Evolutionary conservation across 306 rosid species (phyloP), one percentile per base, ranked within the genome.

Genomic region (Phaseolus lunatus): DNA sequence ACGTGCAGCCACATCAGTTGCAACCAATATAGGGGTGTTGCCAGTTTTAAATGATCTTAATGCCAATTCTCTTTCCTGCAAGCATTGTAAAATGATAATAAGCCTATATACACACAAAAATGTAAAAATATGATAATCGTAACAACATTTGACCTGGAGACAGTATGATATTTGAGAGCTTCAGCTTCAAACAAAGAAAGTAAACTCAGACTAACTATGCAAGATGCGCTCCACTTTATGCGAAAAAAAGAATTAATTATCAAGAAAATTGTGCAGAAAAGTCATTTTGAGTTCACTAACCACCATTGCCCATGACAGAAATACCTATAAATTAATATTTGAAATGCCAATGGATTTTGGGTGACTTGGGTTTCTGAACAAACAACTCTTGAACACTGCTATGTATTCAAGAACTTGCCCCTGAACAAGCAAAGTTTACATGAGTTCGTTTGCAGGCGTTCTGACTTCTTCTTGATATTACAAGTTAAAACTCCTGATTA

Each of bases 1-100:
- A 73, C 97, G 96, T 11, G 97, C 97, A 44, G 97, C 97, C 75
- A 92, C 97, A 81, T 92, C 97, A 59, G 97, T 92, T 61, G 97
- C 97, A 48, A 92, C 97, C 92, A 92, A 84, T 58, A 92, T 92
- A 6, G 97, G 97, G 41, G 93, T 89, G 58, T 89, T 87, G 20
- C 97, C 97, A 77, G 94, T 92, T 83, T 89, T 89, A 79, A 92
- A 92, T 24, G 94, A 89, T 83, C 90, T 87, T 78, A 93, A 84
- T 54, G 97, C 96, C 2, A 56, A 77, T 77, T 93, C 96, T 73
- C 96, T 90, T 89, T 92, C 97, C 97, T 93, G 91, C 86, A 87
- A 44, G 56, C 33, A 62, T 56, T 50, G 64, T 67, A 70, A 83
- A 63, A 39, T n/a, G n/a, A n/a, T n/a, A 67, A 63, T 49, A 62